Evolutionary conservation across 345 rosid genomes (phyloP).

Genomic region (Gossypium stocksii): DNA sequence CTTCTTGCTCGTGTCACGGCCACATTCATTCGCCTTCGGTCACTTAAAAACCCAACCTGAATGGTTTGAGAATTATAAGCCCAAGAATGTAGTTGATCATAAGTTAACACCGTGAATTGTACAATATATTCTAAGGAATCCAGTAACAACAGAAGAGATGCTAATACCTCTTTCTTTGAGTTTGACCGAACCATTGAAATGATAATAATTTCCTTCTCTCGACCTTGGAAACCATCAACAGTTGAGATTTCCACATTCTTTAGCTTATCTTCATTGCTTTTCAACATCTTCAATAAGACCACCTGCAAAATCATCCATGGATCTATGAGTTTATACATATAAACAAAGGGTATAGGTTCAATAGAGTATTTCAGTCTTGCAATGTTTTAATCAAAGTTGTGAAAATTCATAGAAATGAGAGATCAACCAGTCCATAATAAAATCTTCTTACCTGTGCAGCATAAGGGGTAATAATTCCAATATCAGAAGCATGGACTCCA

Average conservation of each 20-base stretch:
- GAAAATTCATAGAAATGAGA: slow-evolving; percentile 6
- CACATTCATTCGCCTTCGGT: slow-evolving; percentile 85
- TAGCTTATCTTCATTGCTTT: slow-evolving; percentile 64
- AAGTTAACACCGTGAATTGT: background rate
- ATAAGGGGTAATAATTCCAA: slow-evolving; percentile 90
- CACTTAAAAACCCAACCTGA: slow-evolving; percentile 85
- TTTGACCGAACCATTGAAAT: slow-evolving; percentile 97
- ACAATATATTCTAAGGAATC: background rate
- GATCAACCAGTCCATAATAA: background rate
- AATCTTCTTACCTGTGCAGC: slow-evolving; percentile 72
- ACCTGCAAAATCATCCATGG: slow-evolving; percentile 39
- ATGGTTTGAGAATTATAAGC: slow-evolving; percentile 10
- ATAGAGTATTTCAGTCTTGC: background rate
- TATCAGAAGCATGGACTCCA: slow-evolving; percentile 79
- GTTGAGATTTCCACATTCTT: slow-evolving; percentile 86
- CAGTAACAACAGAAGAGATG: background rate
- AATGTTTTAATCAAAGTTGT: background rate
- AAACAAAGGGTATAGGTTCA: slow-evolving; percentile 1
- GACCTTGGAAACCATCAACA: slow-evolving; percentile 97
- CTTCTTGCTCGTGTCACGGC: slow-evolving; percentile 94
- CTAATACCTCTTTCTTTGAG: slow-evolving; percentile 70
- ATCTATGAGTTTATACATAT: background rate
- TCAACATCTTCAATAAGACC: slow-evolving; percentile 63
- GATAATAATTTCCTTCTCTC: slow-evolving; percentile 92
- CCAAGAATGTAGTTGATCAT: slow-evolving; percentile 2